These are phyloP conservation scores for Albugo laibachii DNA, from an alignment of 352 stramenopile species.

Conservation along the genomic window DNA sequence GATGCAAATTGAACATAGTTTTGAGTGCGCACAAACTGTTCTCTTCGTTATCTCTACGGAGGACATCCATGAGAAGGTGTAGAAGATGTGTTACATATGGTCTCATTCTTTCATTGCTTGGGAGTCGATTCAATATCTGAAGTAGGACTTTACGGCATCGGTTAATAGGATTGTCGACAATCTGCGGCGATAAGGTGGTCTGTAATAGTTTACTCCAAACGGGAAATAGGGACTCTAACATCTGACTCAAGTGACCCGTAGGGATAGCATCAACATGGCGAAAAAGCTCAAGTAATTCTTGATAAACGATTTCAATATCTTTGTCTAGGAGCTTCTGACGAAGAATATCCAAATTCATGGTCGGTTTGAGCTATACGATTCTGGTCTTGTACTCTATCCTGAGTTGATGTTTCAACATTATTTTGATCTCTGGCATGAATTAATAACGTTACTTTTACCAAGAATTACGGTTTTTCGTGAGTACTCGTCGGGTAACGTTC, in stretches of 20 bases:
- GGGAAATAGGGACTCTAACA: slow-evolving; percentile 84
- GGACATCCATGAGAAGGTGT: slow-evolving; percentile 82
- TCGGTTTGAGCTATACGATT: no score
- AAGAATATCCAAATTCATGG: slow-evolving; percentile 76
- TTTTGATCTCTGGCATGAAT: no score
- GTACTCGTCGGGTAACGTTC: no score
- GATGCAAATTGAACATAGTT: slow-evolving; percentile 95
- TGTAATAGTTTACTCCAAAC: slow-evolving; percentile 78
- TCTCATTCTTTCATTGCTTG: slow-evolving; percentile 88
- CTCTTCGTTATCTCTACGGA: slow-evolving; percentile 93
- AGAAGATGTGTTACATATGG: slow-evolving; percentile 87
- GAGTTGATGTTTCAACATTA: no score
- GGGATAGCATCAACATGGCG: slow-evolving; percentile 74
- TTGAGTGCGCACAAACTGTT: slow-evolving; percentile 89
- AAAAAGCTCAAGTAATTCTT: slow-evolving; percentile 74
- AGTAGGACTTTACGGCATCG: slow-evolving; percentile 84
- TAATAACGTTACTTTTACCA: no score
- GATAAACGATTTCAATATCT: slow-evolving; percentile 47
- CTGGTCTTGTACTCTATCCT: no score
- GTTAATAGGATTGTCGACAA: slow-evolving; percentile 54
- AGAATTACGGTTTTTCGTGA: no score
- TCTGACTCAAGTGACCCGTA: slow-evolving; percentile 78
- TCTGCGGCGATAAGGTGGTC: slow-evolving; percentile 46
- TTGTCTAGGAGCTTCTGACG: slow-evolving; percentile 69
- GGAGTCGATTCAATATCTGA: slow-evolving; percentile 88